Conservation (phyloP, 2,329 filamentous ascomycete genomes). For the Emmonsiellopsis sp. region DNA sequence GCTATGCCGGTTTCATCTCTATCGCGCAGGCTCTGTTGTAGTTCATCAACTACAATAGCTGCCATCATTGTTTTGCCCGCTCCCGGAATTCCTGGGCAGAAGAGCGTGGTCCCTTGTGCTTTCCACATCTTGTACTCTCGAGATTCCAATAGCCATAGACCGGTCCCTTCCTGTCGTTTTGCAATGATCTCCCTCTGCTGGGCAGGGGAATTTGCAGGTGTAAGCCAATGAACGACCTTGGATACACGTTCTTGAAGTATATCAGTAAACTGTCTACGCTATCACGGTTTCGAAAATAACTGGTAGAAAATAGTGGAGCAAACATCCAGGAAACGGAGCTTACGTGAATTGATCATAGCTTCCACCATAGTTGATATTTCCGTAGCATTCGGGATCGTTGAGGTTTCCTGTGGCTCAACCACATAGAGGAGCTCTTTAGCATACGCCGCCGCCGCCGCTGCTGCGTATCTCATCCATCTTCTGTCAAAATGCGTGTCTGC, state of each 20-base stretch:
- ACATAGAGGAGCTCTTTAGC: slow-evolving; percentile 13
- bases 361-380: not conserved
- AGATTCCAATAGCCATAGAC: slow-evolving; percentile 39
- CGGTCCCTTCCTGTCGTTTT: slow-evolving; percentile 34
- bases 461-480: slow-evolving; percentile 29
- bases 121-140: slow-evolving; percentile 20
- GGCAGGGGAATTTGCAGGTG: slow-evolving; percentile 23
- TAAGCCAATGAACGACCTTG: slow-evolving; percentile 26
- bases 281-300: too few species aligned
- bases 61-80: slow-evolving; percentile 10
- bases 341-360: too few species aligned
- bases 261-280: too few species aligned
- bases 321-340: too few species aligned
- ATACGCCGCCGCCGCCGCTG: slow-evolving; percentile 21
- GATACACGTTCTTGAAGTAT: too few species aligned
- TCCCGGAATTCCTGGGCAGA: slow-evolving; percentile 6
- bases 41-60: slow-evolving; percentile 7
- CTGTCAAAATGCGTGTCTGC: slow-evolving; percentile 32
- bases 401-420: not conserved
- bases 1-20: not conserved
- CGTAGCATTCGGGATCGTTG: too few species aligned
- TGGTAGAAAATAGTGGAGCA: too few species aligned
- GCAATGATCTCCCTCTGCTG: slow-evolving; percentile 34
- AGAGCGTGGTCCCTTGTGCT: not conserved
- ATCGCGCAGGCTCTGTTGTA: not conserved